Conservation (phyloP, 176 grass and related monocot species). For the Phragmites australis region DNA sequence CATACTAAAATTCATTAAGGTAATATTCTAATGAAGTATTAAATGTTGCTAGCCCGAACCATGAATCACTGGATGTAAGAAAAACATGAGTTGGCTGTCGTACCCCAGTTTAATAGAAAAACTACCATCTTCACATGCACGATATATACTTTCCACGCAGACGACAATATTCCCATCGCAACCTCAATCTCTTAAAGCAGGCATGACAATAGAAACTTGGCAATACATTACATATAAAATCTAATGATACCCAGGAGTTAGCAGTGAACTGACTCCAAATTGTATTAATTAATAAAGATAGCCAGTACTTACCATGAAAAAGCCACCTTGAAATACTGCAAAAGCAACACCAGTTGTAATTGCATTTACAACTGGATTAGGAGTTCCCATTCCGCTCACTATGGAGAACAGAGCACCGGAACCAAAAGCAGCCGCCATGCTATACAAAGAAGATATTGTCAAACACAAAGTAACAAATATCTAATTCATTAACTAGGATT, state of each 20-base stretch:
- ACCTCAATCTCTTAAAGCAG: slow-evolving; percentile 15
- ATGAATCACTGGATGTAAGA: not conserved
- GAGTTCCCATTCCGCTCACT: slow-evolving; percentile 83
- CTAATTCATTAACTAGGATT: slow-evolving; percentile 12
- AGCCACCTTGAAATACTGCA: slow-evolving; percentile 81
- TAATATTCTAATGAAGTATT: slow-evolving; percentile 10
- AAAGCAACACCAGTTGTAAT: slow-evolving; percentile 68
- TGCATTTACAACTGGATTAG: slow-evolving; percentile 62
- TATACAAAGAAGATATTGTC: slow-evolving; percentile 46
- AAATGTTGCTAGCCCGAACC: not conserved
- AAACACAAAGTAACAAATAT: slow-evolving; percentile 13
- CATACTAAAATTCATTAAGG: not conserved
- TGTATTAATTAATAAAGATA: not conserved
- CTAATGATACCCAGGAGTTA: not conserved
- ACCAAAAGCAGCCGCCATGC: slow-evolving; percentile 90
- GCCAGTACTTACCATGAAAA: slow-evolving; percentile 74
- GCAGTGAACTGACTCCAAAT: slow-evolving; percentile 1
- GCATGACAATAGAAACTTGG: not conserved
- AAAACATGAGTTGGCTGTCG: not conserved
- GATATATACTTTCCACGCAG: not conserved
- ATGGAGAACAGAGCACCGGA: slow-evolving; percentile 87
- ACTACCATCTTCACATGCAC: not conserved
- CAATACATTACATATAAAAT: not conserved
- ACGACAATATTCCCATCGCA: not conserved
- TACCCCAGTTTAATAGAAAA: slow-evolving; percentile 5